Evolutionary conservation across 208 protist genomes (phyloP).

Genomic region (Crithidia sp.): DNA sequence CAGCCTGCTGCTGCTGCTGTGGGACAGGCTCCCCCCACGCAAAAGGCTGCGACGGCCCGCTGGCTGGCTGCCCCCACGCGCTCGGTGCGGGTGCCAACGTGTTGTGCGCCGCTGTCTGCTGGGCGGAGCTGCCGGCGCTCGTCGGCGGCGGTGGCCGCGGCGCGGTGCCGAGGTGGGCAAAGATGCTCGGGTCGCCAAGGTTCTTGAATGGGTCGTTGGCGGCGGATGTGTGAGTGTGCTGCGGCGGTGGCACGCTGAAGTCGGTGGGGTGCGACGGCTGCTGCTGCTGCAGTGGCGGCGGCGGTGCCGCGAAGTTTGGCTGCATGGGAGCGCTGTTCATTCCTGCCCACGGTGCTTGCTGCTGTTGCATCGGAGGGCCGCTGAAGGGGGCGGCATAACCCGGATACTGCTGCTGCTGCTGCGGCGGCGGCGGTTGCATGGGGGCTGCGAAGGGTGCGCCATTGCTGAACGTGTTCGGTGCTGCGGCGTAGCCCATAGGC

Average conservation of each 20-base stretch:
- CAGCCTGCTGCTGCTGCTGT: slow-evolving; percentile 27
- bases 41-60: neutral
- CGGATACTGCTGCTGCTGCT: slow-evolving; percentile 19
- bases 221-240: neutral
- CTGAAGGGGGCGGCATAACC: neutral
- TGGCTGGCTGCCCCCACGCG: neutral
- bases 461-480: neutral
- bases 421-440: slow-evolving; percentile 8
- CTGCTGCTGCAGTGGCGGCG: slow-evolving; percentile 19
- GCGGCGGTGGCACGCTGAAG: neutral
- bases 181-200: slow-evolving; percentile 3
- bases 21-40: slow-evolving; percentile 6
- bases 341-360: neutral
- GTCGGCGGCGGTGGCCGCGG: neutral
- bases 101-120: neutral
- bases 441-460: neutral
- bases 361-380: neutral
- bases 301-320: neutral
- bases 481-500: neutral
- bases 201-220: slow-evolving; percentile 15
- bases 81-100: neutral
- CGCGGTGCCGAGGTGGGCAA: slow-evolving; percentile 18
- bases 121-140: neutral
- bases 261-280: neutral
- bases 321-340: no score